Percentiles rank a stretch among this genome's conserved stretches.
phyloP scores from a whole-genome alignment of 2,329 filamentous ascomycete species.

The Penicillium occitanis region DNA sequence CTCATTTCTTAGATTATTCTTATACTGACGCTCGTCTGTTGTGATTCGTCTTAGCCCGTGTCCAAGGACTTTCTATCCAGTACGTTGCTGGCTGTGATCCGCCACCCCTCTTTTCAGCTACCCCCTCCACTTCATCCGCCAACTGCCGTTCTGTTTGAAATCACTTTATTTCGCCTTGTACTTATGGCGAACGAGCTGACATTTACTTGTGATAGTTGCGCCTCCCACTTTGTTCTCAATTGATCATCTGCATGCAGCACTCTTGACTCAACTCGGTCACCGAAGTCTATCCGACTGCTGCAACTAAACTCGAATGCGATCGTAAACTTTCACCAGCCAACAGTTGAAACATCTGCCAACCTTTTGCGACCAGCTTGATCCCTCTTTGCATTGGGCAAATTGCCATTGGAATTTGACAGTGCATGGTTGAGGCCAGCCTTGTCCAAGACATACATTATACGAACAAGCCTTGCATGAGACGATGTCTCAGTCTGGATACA shows the following conservation, averaged over 20 bases:
- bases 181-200: neutral
- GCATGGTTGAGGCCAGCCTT: slow-evolving; percentile 59
- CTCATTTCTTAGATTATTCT: neutral
- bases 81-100: slow-evolving; percentile 8
- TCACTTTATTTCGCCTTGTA: neutral
- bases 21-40: slow-evolving; percentile 1
- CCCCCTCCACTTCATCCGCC: slow-evolving; percentile 22
- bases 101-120: slow-evolving; percentile 19
- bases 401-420: slow-evolving; percentile 15
- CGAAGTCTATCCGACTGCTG: neutral
- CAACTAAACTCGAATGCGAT: neutral
- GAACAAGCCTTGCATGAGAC: slow-evolving; percentile 29
- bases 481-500: slow-evolving; percentile 51
- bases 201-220: neutral
- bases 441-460: slow-evolving; percentile 59
- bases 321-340: neutral
- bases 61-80: slow-evolving; percentile 1
- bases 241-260: neutral
- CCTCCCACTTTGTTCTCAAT: neutral
- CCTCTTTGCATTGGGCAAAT: slow-evolving; percentile 1
- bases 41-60: neutral
- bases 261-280: slow-evolving; percentile 7
- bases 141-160: slow-evolving; percentile 5
- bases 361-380: slow-evolving; percentile 5
- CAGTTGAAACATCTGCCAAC: neutral